Percentiles rank a stretch among this genome's conserved stretches.
Conservation (phyloP, 371 early-diverging fungal species). For the Syncephalastrum racemosum region DNA sequence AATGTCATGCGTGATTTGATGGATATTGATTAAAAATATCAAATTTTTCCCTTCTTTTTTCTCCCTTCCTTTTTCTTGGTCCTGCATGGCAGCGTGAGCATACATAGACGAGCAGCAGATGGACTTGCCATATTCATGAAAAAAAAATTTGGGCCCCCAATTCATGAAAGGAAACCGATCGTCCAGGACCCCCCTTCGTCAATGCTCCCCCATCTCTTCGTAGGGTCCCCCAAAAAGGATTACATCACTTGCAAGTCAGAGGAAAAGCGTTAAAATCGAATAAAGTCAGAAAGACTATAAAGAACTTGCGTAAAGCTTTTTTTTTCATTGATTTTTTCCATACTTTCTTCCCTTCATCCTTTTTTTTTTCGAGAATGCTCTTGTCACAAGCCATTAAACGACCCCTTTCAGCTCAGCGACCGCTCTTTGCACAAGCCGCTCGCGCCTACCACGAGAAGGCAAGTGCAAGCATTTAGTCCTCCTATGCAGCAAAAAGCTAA, state of each 20-base stretch:
- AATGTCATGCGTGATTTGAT: constrained; percentile 18
- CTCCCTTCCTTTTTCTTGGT: background rate
- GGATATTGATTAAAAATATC: constrained; percentile 18
- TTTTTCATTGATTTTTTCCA: constrained; percentile 17
- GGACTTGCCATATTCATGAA: too few relatives aligned
- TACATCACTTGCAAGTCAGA: too few relatives aligned
- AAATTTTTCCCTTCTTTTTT: constrained; percentile 1
- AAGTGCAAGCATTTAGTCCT: background rate
- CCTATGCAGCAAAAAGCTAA: background rate
- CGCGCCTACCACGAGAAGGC: constrained; percentile 76
- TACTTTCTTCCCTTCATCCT: constrained; percentile 2
- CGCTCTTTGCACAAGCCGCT: constrained; percentile 38
- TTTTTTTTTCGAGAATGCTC: constrained; percentile 5
- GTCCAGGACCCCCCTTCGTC: too few relatives aligned
- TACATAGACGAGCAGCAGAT: too few relatives aligned
- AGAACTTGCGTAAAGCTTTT: background rate
- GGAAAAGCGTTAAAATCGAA: too few relatives aligned
- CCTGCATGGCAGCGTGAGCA: too few relatives aligned
- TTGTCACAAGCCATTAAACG: constrained; percentile 24
- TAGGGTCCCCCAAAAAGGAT: too few relatives aligned
- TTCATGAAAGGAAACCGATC: too few relatives aligned
- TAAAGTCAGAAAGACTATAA: too few relatives aligned
- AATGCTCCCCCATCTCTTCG: too few relatives aligned
- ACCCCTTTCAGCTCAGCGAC: constrained; percentile 27
- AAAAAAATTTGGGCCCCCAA: too few relatives aligned